Base-by-base conservation (phyloP, 2,329 filamentous ascomycete genomes). In the Sporothrix variecibatus region DNA sequence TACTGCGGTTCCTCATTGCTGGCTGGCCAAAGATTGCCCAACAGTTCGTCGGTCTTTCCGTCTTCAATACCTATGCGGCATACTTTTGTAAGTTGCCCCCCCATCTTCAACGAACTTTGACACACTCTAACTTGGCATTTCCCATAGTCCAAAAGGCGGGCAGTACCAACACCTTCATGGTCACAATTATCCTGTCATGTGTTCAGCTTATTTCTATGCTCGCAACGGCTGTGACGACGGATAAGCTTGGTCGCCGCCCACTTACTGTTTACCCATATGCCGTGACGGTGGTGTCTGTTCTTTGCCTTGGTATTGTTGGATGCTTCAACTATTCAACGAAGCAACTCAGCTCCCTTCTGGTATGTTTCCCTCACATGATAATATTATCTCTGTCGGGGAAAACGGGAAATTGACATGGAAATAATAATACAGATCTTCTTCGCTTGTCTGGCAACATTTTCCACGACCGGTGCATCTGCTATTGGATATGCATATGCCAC, bases 401-500 rank as follows among this genome's bases (percentile, higher is more conserved):
- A 8, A 34, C 34, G 4, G 8, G 5, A 34, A 34, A 34, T 34
- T 4, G 34, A 34, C 34, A 34, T 34, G 34, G 2, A 34, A 34
- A 6, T 20, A 2, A 3, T 28, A 83, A 11, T 5, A 3, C 28
- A 83, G 82, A 80, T 84, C 7, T 84, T 84, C 78, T 84, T 84
- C 73, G 82, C 82, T 23, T 84, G 82, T 53, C 73, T 84, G 31
- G 82, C 83, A 0, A 84, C 82, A 0, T 83, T 84, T 60, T 82
- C 82, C 1, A 84, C 82, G 3, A 84, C 82, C 0, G 83, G 83
- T 20, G 83, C 82, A 6, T 83, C 82, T 0, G 83, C 82, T 4
- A 84, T 84, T 46, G 83, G 83, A 7, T 84, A 84, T 74, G 82
- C 83, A 1, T 85, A 84, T 62, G 82, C 82, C 0, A 81, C 83